Conservation (phyloP, 805 yeast genomes). For the Wickerhamiella spandovensis region DNA sequence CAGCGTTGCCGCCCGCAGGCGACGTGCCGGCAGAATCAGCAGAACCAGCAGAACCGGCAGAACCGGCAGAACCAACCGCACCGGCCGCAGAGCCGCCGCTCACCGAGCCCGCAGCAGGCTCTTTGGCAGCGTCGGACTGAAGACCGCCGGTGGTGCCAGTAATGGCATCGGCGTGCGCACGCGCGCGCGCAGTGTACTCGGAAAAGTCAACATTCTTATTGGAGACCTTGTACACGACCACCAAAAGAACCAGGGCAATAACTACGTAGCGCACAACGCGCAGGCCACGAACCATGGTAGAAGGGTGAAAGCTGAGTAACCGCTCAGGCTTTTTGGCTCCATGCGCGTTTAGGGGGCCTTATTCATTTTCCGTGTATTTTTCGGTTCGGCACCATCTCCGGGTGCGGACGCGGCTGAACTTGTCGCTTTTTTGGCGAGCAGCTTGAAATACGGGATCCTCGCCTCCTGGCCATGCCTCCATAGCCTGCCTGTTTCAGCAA, state of each 20-base stretch:
- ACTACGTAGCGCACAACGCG: slow-evolving; percentile 25
- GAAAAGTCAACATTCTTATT: slow-evolving; percentile 16
- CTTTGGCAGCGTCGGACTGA: background rate
- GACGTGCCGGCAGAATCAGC: background rate
- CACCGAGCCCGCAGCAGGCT: background rate
- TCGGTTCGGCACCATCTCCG: too few species aligned
- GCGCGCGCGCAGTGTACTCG: slow-evolving; percentile 12
- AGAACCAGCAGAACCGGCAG: slow-evolving; percentile 1
- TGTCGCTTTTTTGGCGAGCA: background rate
- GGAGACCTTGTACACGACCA: slow-evolving; percentile 24
- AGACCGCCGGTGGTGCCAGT: slow-evolving; percentile 15
- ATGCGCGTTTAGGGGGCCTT: too few species aligned
- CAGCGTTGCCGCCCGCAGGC: slow-evolving; percentile 2
- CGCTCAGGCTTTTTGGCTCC: background rate
- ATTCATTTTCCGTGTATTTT: too few species aligned
- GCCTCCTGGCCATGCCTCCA: too few species aligned
- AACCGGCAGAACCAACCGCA: slow-evolving; percentile 1
- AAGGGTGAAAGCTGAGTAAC: background rate
- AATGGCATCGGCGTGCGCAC: slow-evolving; percentile 1
- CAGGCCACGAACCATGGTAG: slow-evolving; percentile 25
- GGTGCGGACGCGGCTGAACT: too few species aligned
- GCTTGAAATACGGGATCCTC: too few species aligned
- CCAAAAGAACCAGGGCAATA: slow-evolving; percentile 22
- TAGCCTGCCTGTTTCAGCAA: background rate
- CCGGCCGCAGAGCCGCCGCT: background rate